Conservation (phyloP, 495 filamentous ascomycete genomes). For the Lasiosphaeria miniovina region DNA sequence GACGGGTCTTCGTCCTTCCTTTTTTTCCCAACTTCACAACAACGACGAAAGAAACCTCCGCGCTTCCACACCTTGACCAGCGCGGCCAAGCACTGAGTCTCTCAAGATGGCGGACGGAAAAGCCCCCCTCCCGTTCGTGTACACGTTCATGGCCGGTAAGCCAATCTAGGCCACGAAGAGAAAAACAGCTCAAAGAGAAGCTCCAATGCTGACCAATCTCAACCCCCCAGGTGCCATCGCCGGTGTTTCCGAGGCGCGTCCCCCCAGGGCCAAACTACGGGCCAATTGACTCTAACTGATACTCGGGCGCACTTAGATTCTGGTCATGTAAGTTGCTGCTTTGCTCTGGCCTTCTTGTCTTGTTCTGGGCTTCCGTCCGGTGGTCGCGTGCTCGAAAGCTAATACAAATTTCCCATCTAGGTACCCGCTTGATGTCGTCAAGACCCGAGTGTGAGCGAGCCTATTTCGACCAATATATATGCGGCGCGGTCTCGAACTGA, state of each 20-base stretch:
- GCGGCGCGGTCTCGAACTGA: constrained; percentile 26
- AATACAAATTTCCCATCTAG: constrained; percentile 43
- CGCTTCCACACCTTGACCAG: background rate
- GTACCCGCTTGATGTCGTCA: constrained; percentile 98
- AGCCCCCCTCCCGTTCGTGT: constrained; percentile 33
- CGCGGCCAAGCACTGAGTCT: background rate
- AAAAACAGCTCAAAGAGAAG: constrained; percentile 14
- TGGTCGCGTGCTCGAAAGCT: constrained; percentile 23
- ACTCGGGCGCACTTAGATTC: constrained; percentile 57
- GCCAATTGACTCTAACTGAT: constrained; percentile 28
- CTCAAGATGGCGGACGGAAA: constrained; percentile 31
- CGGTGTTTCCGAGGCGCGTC: constrained; percentile 29
- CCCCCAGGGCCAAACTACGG: background rate
- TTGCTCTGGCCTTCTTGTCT: background rate
- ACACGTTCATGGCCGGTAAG: constrained; percentile 37
- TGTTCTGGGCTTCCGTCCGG: too few relatives aligned
- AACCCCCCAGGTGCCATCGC: constrained; percentile 25
- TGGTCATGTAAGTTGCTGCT: constrained; percentile 66
- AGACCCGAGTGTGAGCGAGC: constrained; percentile 83
- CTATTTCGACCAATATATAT: constrained; percentile 7
- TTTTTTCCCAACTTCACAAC: background rate
- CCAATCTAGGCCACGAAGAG: constrained; percentile 1
- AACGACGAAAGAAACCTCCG: background rate
- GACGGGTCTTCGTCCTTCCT: constrained; percentile 3
- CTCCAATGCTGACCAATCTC: constrained; percentile 21